These are phyloP conservation scores for Microascus cirrosus DNA, from an alignment of 2,329 filamentous ascomycete genomes.

Conservation along the genomic window DNA sequence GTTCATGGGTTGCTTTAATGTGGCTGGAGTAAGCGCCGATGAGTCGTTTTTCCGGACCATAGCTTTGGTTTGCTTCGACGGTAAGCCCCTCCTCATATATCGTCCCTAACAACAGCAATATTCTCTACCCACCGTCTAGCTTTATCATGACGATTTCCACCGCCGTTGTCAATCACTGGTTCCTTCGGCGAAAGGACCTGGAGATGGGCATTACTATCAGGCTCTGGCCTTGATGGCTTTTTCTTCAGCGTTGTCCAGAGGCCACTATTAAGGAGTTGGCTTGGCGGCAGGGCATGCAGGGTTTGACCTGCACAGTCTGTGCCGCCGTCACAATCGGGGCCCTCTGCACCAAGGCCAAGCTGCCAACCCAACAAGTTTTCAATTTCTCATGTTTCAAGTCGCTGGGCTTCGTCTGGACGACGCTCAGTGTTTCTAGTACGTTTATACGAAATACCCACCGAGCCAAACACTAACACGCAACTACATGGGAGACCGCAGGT, in stretches of 20 bases:
- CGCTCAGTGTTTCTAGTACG: conserved; percentile 15
- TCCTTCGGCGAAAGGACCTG: conserved; percentile 59
- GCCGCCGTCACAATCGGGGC: conserved; percentile 42
- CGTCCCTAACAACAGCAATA: conserved; percentile 25
- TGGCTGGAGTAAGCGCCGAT: conserved; percentile 49
- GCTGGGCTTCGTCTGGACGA: conserved; percentile 14
- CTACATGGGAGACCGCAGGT: conserved; percentile 8
- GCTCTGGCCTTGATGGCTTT: conserved; percentile 60
- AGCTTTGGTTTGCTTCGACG: not conserved
- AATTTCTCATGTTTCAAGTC: conserved; percentile 9
- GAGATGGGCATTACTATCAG: conserved; percentile 70
- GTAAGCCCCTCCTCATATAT: not conserved
- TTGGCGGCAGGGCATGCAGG: conserved; percentile 36
- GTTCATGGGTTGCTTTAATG: conserved; percentile 16
- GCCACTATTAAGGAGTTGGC: conserved; percentile 32
- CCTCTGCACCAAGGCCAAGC: conserved; percentile 59
- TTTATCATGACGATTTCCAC: conserved; percentile 70
- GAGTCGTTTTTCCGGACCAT: conserved; percentile 44
- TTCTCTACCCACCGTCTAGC: conserved; percentile 40
- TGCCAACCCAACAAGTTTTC: conserved; percentile 16
- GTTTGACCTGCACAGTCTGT: conserved; percentile 36
- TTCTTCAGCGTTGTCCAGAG: conserved; percentile 42
- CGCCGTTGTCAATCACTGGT: conserved; percentile 68
- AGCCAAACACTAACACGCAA: not conserved
- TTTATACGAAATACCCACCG: not conserved